These are phyloP conservation scores for Mycena pura DNA, from an alignment of 768 basidiomycete species.

Conservation along the genomic window DNA sequence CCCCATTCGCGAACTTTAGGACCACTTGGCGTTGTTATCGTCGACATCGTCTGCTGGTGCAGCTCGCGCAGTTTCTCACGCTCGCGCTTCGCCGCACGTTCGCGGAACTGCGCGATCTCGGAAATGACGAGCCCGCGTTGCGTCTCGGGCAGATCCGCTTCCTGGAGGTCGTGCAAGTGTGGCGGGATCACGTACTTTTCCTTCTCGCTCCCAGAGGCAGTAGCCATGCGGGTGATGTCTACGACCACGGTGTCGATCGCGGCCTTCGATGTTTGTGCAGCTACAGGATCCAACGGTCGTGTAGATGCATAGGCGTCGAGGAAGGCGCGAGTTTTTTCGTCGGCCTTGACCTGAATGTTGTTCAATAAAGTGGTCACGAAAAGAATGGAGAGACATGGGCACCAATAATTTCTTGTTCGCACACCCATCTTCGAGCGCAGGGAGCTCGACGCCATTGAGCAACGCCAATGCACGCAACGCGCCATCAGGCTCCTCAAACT, in stretches of 20 bases:
- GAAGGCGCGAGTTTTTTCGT: constrained; percentile 91
- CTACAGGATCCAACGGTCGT: constrained; percentile 20
- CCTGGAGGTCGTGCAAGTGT: constrained; percentile 96
- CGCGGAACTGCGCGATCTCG: constrained; percentile 95
- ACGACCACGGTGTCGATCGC: constrained; percentile 70
- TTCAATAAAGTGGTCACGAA: constrained; percentile 53
- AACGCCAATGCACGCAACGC: constrained; percentile 74
- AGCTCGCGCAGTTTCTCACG: constrained; percentile 88
- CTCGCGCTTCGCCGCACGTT: constrained; percentile 90
- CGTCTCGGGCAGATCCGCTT: constrained; percentile 96
- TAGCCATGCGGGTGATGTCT: constrained; percentile 79
- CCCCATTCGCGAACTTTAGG: constrained; percentile 86
- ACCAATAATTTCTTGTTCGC: constrained; percentile 60
- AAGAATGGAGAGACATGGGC: constrained; percentile 61
- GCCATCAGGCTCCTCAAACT: constrained; percentile 92
- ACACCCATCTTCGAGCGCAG: constrained; percentile 56
- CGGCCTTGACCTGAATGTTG: constrained; percentile 86
- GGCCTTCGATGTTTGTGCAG: constrained; percentile 62
- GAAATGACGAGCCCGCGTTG: constrained; percentile 91
- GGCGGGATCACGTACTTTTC: constrained; percentile 92
- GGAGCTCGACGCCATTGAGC: constrained; percentile 57
- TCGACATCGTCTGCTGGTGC: constrained; percentile 48
- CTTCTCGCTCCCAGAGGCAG: constrained; percentile 76
- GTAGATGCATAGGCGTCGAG: constrained; percentile 77
- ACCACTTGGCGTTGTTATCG: constrained; percentile 68